Conservation (phyloP, 129 eudicot species). For the Saposhnikovia divaricata region DNA sequence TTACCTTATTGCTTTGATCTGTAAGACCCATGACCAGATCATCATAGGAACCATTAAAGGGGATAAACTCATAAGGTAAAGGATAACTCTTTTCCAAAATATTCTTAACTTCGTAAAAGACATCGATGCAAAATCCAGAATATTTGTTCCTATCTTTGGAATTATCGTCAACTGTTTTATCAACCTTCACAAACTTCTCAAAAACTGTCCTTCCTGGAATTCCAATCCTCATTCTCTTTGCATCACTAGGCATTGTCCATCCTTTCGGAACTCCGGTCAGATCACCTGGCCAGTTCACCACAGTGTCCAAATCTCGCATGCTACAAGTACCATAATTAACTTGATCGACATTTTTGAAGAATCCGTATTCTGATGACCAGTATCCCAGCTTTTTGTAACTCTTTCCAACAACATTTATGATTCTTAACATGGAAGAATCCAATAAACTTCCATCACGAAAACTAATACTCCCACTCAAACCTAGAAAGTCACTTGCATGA, state of each 20-base stretch:
- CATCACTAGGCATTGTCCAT: slow-evolving; percentile 26
- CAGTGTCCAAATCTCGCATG: background rate
- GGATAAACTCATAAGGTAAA: slow-evolving; percentile 31
- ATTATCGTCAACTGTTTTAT: background rate
- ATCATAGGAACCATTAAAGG: slow-evolving; percentile 26
- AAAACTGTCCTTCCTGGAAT: slow-evolving; percentile 15
- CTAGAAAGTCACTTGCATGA: slow-evolving; percentile 27
- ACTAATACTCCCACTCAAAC: slow-evolving; percentile 26
- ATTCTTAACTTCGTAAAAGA: slow-evolving; percentile 34
- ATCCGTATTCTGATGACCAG: background rate
- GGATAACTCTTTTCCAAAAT: slow-evolving; percentile 21
- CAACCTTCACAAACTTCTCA: slow-evolving; percentile 20
- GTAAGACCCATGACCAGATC: background rate
- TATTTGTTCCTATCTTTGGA: background rate
- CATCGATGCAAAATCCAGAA: slow-evolving; percentile 27
- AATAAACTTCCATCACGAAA: slow-evolving; percentile 23
- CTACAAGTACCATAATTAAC: background rate
- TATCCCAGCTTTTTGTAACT: slow-evolving; percentile 36
- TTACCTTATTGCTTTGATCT: background rate
- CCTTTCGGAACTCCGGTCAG: slow-evolving; percentile 9
- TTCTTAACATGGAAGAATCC: slow-evolving; percentile 7
- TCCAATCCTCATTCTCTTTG: slow-evolving; percentile 12
- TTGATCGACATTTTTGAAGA: background rate
- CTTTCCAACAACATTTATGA: slow-evolving; percentile 43
- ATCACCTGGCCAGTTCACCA: slow-evolving; percentile 4